Percentiles rank a stretch among this genome's conserved stretches.
phyloP scores from a whole-genome alignment of 495 filamentous ascomycete genomes.

The Aspergillus sclerotiicarbonarius region DNA sequence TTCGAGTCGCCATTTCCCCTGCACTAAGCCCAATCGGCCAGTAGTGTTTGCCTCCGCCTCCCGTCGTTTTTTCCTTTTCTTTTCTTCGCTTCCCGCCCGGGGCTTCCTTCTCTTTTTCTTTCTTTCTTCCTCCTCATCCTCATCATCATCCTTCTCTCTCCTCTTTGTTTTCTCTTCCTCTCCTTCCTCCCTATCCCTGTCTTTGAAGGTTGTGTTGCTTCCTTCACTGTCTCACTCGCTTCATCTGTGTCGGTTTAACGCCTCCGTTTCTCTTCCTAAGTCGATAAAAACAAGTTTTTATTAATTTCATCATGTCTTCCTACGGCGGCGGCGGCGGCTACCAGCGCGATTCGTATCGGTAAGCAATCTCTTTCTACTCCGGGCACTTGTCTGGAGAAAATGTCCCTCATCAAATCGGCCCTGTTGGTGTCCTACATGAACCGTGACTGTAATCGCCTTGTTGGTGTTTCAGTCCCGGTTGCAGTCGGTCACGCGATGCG shows the following conservation, averaged over 20 bases:
- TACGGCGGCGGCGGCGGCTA: slow-evolving; percentile 56
- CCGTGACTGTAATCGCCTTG: neutral
- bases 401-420: neutral
- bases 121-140: slow-evolving; percentile 23
- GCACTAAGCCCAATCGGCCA: slow-evolving; percentile 19
- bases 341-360: slow-evolving; percentile 47
- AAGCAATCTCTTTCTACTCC: slow-evolving; percentile 23
- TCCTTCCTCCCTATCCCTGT: slow-evolving; percentile 10
- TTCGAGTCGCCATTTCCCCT: slow-evolving; percentile 24
- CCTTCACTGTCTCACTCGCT: slow-evolving; percentile 9
- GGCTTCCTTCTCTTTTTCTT: slow-evolving; percentile 25
- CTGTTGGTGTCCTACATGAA: neutral
- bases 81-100: slow-evolving; percentile 13
- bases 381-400: neutral
- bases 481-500: neutral
- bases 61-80: slow-evolving; percentile 14
- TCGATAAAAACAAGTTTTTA: slow-evolving; percentile 26
- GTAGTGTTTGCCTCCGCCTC: slow-evolving; percentile 23
- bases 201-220: neutral
- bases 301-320: slow-evolving; percentile 63
- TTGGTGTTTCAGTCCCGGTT: neutral
- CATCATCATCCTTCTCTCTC: slow-evolving; percentile 18
- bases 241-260: slow-evolving; percentile 6
- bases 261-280: slow-evolving; percentile 8
- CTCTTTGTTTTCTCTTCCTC: slow-evolving; percentile 11